Evolutionary conservation across 2,329 filamentous ascomycete genomes (phyloP).

Genomic region (Trichoderma hamatum): DNA sequence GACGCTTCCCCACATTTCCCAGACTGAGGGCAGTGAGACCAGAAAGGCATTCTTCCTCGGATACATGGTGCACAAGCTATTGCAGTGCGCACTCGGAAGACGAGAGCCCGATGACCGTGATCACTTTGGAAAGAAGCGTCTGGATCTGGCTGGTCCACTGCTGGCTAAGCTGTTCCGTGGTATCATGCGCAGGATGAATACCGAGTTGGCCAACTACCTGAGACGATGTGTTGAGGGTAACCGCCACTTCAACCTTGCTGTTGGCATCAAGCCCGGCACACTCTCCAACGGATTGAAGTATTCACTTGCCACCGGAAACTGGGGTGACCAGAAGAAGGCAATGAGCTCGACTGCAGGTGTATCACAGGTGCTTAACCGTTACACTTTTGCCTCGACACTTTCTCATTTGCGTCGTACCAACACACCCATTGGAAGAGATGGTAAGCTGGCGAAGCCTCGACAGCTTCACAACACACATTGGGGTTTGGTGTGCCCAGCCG

Average conservation of each 20-base stretch:
- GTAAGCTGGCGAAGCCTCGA: constrained; percentile 95
- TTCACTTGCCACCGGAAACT: constrained; percentile 95
- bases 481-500: constrained; percentile 95
- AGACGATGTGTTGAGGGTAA: constrained; percentile 89
- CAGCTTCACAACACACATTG: constrained; percentile 99
- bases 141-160: constrained; percentile 91
- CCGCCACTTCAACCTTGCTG: constrained; percentile 84
- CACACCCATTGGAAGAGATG: constrained; percentile 95
- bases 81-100: constrained; percentile 90
- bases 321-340: constrained; percentile 99
- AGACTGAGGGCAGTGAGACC: constrained; percentile 91
- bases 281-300: constrained; percentile 95
- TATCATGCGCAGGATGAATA: constrained; percentile 87
- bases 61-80: constrained; percentile 96
- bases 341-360: constrained; percentile 94
- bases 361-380: constrained; percentile 95
- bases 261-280: constrained; percentile 88
- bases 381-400: constrained; percentile 93
- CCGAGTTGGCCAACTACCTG: constrained; percentile 87
- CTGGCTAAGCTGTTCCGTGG: constrained; percentile 95
- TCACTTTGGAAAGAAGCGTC: constrained; percentile 97
- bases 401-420: constrained; percentile 98
- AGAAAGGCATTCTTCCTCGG: constrained; percentile 97
- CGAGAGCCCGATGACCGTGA: constrained; percentile 96
- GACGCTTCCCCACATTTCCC: constrained; percentile 93